Evolutionary conservation across 148 eudicot genomes (phyloP), one percentile per base, ranked within the genome.

Genomic region (Pouteria glomerata): DNA sequence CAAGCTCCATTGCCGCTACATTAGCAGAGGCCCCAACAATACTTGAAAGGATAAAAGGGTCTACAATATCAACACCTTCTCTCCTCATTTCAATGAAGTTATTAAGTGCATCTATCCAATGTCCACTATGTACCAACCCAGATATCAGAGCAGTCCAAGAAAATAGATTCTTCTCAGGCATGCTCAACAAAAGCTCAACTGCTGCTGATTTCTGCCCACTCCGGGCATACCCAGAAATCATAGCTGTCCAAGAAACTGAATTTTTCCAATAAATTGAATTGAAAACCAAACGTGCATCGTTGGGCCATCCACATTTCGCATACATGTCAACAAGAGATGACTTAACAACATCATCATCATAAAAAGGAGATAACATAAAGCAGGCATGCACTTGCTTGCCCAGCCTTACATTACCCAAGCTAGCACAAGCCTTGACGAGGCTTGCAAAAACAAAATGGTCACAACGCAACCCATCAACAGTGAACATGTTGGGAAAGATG

Each of bases 121-220:
- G 82, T 23, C 88, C 89, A 78, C 86, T 83, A 71, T 83, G 90
- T 66, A 90, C 83, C 76, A 90, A 81, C 58, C 96, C 96, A 21
- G 90, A 86, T 76, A 90, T 82, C 86, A 90, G 68, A 86, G 87
- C 96, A 68, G 92, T 90, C 93, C 96, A 90, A 61, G 89, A 70
- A 12, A 83, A 70, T 81, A 86, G 65, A 81, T 73, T 86, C 69
- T 74, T 81, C 50, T 29, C 73, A 59, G 81, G 79, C 87, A 88
- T 86, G 45, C 66, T 44, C 18, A 44, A 29, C 13, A 90, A 78
- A n/a, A 90, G 76, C 79, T 84, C 86, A 73, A 84, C 11, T 3
- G 92, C 92, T 48, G 84, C 85, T 23, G 3, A 8, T 44, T 82
- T 86, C 74, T 81, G 79, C 42, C 92, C 96, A 63, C 2, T 51